Evolutionary conservation across 495 filamentous ascomycete species (phyloP), one percentile per base, ranked within the genome.

Genomic region (Tuber calosporum): DNA sequence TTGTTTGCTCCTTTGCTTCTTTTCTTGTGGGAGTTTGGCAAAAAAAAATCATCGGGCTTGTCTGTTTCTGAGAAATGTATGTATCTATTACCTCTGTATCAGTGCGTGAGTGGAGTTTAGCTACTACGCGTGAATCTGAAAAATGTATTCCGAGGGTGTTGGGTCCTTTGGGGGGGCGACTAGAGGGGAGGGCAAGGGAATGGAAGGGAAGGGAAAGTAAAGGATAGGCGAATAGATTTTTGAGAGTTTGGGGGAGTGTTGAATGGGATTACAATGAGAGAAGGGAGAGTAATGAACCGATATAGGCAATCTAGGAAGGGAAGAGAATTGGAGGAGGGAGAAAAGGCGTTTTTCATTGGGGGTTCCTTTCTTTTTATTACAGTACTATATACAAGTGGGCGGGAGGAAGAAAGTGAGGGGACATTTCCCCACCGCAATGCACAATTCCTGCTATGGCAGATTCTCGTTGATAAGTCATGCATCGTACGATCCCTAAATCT

Each of bases 301-400:
- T 43, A 26, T 62, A 15, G 53, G 70, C 58, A 40, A 38, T 53
- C n/a, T n/a, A 4, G 20, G 45, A n/a, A n/a, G 22, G 45, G 22
- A 37, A n/a, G n/a, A n/a, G n/a, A n/a, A n/a, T n/a, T n/a, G n/a
- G n/a, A n/a, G n/a, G n/a, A n/a, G n/a, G n/a, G n/a, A n/a, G n/a
- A n/a, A n/a, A 68, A 72, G 22, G 26, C 70, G 53, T 72, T 66
- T 72, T 11, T 30, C 6, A n/a, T n/a, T n/a, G n/a, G 53, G 53
- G 26, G 41, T n/a, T 9, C n/a, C n/a, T 72, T 71, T 41, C 37
- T 69, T n/a, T 71, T 30, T 53, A 20, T 71, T n/a, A n/a, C n/a
- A n/a, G n/a, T n/a, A n/a, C 26, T 40, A 40, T 48, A 40, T 20
- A 30, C 38, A 20, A 67, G 38, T 34, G 19, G 11, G 37, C 1